These are phyloP conservation scores for Pleurotus platypus DNA, from an alignment of 768 basidiomycete genomes.

Conservation along the genomic window DNA sequence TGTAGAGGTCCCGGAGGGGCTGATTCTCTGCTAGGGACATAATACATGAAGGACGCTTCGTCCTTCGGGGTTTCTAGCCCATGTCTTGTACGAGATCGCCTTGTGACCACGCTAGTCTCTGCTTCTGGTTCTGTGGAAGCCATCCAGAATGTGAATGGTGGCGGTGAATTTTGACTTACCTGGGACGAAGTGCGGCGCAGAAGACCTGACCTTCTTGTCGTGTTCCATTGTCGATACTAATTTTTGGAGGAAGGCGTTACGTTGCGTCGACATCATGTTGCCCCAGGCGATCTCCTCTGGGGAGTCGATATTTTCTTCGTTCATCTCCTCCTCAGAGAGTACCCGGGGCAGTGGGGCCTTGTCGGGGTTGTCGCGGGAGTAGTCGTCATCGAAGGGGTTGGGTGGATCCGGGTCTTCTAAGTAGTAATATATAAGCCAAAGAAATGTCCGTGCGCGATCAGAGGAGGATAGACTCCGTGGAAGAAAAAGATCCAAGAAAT, in stretches of 20 bases:
- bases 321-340: conserved; percentile 51
- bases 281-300: conserved; percentile 78
- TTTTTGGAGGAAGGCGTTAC: conserved; percentile 68
- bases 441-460: conserved; percentile 72
- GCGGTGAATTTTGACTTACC: conserved; percentile 23
- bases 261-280: conserved; percentile 62
- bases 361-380: conserved; percentile 49
- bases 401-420: conserved; percentile 58
- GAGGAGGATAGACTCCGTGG: conserved; percentile 63
- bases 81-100: conserved; percentile 31
- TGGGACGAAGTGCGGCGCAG: conserved; percentile 42
- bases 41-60: conserved; percentile 44
- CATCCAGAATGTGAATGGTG: background rate
- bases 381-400: conserved; percentile 78
- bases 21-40: conserved; percentile 39
- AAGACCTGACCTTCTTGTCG: conserved; percentile 45
- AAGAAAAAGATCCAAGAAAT: conserved; percentile 82
- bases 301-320: conserved; percentile 75
- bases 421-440: conserved; percentile 84
- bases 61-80: conserved; percentile 32
- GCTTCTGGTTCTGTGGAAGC: conserved; percentile 19
- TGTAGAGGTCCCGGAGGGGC: conserved; percentile 19
- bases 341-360: conserved; percentile 62
- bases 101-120: conserved; percentile 20
- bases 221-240: conserved; percentile 55